Percentiles rank a stretch among this genome's conserved stretches.
Evolutionary conservation across 805 yeast species (phyloP).

Genomic region (Candida xiaguanensis): DNA sequence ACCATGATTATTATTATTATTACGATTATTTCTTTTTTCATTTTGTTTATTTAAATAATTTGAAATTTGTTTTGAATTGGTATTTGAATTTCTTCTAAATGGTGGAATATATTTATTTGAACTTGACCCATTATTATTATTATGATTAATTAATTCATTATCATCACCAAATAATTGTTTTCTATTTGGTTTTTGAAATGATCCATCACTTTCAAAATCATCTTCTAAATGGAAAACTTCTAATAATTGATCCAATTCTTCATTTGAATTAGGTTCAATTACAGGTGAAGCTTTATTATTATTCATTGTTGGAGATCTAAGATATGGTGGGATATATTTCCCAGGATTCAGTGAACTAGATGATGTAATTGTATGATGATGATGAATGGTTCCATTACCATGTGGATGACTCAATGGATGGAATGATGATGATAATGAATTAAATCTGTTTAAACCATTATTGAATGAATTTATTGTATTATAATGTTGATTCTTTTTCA

Average conservation of each 20-base stretch:
- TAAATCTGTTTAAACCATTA: neutral
- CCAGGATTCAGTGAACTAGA: slow-evolving; percentile 16
- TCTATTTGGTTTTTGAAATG: neutral
- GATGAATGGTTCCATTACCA: neutral
- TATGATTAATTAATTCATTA: neutral
- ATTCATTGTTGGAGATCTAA: slow-evolving; percentile 33
- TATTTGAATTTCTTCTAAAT: slow-evolving; percentile 54
- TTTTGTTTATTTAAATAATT: slow-evolving; percentile 5
- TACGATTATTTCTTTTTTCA: slow-evolving; percentile 1
- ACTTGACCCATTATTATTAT: neutral
- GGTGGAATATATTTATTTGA: slow-evolving; percentile 61
- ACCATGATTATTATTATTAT: slow-evolving; percentile 1
- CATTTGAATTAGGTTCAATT: slow-evolving; percentile 26
- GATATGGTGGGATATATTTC: slow-evolving; percentile 40
- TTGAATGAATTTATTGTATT: neutral
- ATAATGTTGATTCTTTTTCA: slow-evolving; percentile 4
- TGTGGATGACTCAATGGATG: slow-evolving; percentile 6
- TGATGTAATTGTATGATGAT: neutral
- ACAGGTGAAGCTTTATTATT: slow-evolving; percentile 31
- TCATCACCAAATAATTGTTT: slow-evolving; percentile 31
- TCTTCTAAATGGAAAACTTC: slow-evolving; percentile 43
- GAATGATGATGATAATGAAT: slow-evolving; percentile 5
- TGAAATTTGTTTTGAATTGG: slow-evolving; percentile 2
- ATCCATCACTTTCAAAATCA: slow-evolving; percentile 22
- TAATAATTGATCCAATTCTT: slow-evolving; percentile 31